phyloP scores from a whole-genome alignment of 2,329 filamentous ascomycete species.

The Monilinia fructigena region DNA sequence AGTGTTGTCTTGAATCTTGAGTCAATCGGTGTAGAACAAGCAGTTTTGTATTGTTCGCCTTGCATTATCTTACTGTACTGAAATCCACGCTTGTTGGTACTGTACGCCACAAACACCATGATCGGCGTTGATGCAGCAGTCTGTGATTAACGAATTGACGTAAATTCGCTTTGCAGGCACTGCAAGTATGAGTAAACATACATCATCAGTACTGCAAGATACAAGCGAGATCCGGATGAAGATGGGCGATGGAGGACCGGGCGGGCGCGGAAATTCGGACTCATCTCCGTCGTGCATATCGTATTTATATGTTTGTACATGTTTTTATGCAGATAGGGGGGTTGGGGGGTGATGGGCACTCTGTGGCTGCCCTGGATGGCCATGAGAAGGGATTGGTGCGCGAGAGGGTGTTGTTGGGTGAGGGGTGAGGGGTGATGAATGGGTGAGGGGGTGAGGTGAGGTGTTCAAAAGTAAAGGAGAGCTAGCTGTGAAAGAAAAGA shows the following conservation, averaged over 20 bases:
- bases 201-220: too few species aligned
- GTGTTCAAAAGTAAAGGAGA: neutral
- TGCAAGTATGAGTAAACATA: too few species aligned
- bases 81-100: neutral
- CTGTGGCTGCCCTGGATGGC: neutral
- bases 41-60: neutral
- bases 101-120: slow-evolving; percentile 6
- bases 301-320: too few species aligned
- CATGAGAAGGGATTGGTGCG: neutral
- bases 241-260: neutral
- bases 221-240: slow-evolving; percentile 1
- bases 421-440: too few species aligned
- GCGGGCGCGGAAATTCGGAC: slow-evolving; percentile 1
- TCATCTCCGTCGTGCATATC: neutral
- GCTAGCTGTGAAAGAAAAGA: neutral
- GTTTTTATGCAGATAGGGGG: neutral
- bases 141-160: slow-evolving; percentile 7
- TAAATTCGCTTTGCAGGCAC: neutral
- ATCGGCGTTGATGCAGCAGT: slow-evolving; percentile 1
- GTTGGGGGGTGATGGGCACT: neutral
- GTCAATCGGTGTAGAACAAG: neutral
- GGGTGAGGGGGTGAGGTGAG: neutral
- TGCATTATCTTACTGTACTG: slow-evolving; percentile 4
- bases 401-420: neutral
- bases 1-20: neutral